phyloP scores from a whole-genome alignment of 345 rosid species.

The Laguncularia racemosa region DNA sequence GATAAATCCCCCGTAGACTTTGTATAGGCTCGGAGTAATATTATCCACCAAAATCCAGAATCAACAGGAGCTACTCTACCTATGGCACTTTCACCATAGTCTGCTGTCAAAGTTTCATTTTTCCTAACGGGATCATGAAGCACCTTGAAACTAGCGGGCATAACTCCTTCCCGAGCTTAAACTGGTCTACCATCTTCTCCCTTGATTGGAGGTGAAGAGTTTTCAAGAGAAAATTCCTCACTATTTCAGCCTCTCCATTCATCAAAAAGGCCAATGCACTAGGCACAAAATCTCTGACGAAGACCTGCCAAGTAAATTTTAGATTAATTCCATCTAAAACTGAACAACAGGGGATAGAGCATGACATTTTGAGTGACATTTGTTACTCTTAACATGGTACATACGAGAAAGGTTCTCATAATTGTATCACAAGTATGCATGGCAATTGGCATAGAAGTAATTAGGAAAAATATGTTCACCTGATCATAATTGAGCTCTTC shows the following conservation, averaged over 20 bases:
- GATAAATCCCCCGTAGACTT: slow-evolving; percentile 68
- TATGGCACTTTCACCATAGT: slow-evolving; percentile 83
- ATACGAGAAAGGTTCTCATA: not conserved
- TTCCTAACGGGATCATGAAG: slow-evolving; percentile 53
- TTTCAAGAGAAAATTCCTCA: slow-evolving; percentile 66
- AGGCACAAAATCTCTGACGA: slow-evolving; percentile 81
- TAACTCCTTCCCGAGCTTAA: slow-evolving; percentile 87
- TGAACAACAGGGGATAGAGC: not conserved
- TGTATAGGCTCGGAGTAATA: slow-evolving; percentile 74
- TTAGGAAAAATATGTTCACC: slow-evolving; percentile 13
- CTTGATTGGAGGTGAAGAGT: slow-evolving; percentile 64
- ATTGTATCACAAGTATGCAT: not conserved
- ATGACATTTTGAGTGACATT: not conserved
- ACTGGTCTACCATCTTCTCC: slow-evolving; percentile 71
- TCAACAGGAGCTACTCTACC: slow-evolving; percentile 94
- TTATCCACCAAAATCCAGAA: slow-evolving; percentile 92
- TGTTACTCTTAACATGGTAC: not conserved
- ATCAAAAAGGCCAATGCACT: slow-evolving; percentile 78
- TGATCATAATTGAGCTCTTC: slow-evolving; percentile 50
- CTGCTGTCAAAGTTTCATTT: slow-evolving; percentile 54
- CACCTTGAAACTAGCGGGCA: slow-evolving; percentile 92
- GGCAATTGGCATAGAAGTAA: not conserved
- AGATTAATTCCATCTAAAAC: not conserved
- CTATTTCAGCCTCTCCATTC: slow-evolving; percentile 82
- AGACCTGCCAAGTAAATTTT: slow-evolving; percentile 34